These are phyloP conservation scores for Dictyostelium gargantuum DNA, from an alignment of 208 protist species.

Conservation along the genomic window DNA sequence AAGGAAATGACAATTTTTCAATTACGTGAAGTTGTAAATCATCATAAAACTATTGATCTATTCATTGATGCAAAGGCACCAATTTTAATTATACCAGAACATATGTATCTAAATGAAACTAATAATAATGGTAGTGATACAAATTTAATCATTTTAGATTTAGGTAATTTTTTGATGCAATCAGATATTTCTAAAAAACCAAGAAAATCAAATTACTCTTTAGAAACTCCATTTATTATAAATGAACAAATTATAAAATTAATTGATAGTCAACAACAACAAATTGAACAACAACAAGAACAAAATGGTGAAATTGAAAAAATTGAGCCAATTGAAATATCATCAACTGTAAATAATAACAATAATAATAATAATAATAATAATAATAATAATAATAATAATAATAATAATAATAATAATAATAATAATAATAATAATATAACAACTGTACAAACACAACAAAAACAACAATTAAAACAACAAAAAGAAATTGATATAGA, in stretches of 20 bases:
- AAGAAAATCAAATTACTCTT: neutral
- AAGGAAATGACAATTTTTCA: slow-evolving; percentile 65
- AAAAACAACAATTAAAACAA: neutral
- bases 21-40: slow-evolving; percentile 37
- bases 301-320: neutral
- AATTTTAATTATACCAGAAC: slow-evolving; percentile 39
- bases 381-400: neutral
- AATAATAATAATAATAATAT: neutral
- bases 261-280: neutral
- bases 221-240: neutral
- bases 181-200: slow-evolving; percentile 14
- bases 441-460: neutral
- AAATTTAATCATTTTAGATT: slow-evolving; percentile 23
- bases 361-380: neutral
- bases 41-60: slow-evolving; percentile 58
- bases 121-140: neutral
- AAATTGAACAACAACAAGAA: neutral
- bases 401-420: neutral
- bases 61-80: slow-evolving; percentile 49
- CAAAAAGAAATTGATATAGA: neutral
- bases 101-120: neutral
- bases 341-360: neutral
- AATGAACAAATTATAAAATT: slow-evolving; percentile 12
- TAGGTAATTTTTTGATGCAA: slow-evolving; percentile 33
- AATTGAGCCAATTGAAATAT: neutral